phyloP scores from a whole-genome alignment of 2,329 filamentous ascomycete genomes.

The Monilinia aucupariae region DNA sequence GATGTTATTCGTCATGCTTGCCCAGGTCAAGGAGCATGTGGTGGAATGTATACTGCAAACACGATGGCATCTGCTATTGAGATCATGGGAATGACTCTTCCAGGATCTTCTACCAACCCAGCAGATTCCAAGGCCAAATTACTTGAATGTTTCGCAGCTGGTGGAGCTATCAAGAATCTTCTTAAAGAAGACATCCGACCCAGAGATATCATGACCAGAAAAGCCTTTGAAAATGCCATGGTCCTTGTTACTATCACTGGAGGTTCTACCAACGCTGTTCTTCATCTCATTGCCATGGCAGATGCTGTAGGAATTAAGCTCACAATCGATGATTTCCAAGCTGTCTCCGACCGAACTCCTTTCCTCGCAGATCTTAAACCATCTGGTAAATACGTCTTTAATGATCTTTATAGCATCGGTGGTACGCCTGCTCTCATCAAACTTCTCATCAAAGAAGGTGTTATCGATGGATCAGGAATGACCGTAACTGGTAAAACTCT shows the following conservation, averaged over 20 bases:
- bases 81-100: slow-evolving; percentile 71
- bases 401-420: slow-evolving; percentile 51
- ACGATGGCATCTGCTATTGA: slow-evolving; percentile 72
- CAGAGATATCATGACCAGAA: slow-evolving; percentile 70
- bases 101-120: slow-evolving; percentile 73
- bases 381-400: slow-evolving; percentile 60
- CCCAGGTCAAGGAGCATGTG: slow-evolving; percentile 75
- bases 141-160: slow-evolving; percentile 66
- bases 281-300: slow-evolving; percentile 79
- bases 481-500: slow-evolving; percentile 56
- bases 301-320: slow-evolving; percentile 76
- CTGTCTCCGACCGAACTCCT: slow-evolving; percentile 70
- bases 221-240: slow-evolving; percentile 84
- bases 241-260: slow-evolving; percentile 75
- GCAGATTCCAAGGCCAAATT: slow-evolving; percentile 68
- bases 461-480: slow-evolving; percentile 55
- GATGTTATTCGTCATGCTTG: slow-evolving; percentile 94
- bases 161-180: slow-evolving; percentile 67
- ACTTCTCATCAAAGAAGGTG: slow-evolving; percentile 51
- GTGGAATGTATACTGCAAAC: slow-evolving; percentile 79
- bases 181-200: slow-evolving; percentile 73
- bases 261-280: slow-evolving; percentile 79
- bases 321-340: slow-evolving; percentile 81
- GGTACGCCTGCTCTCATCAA: slow-evolving; percentile 54
- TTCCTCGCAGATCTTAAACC: slow-evolving; percentile 81